Base-by-base conservation (phyloP, 305 asterid genomes). In the Fraxinus baroniana region DNA sequence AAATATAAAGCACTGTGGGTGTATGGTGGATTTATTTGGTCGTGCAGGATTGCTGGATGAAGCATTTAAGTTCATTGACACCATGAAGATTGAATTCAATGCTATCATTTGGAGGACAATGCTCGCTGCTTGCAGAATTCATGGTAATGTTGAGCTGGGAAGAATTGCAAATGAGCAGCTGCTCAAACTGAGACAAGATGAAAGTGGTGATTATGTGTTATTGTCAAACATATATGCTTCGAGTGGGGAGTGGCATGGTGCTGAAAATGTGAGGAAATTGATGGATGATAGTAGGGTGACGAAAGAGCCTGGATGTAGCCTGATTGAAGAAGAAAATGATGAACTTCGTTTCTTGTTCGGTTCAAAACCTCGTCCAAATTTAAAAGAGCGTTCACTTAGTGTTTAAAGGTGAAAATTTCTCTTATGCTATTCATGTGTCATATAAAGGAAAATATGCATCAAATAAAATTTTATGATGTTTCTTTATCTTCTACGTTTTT, bases 211-310 rank as follows among this genome's bases (percentile, higher is more conserved):
- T 72, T 93, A 90, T 83, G 93, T 93, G 55, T 77, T 93, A 52
- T 79, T 93, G 71, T 91, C 97, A 7, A 91, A 93, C 77, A 89
- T 93, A 70, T 90, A 88, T 79, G 95, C 97, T 66, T 86, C 86
- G 18, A 85, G 82, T 37, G 92, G 91, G 28, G 93, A 91, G 80
- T 91, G 95, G 95, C 55, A 52, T 78, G 92, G 91, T 22, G 95
- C 55, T 62, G 90, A 91, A 86, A 87, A 84, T 74, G 86, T 90
- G 80, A 89, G 95, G 87, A 85, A 81, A 80, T 60, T 87, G 82
- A 91, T 92, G 97, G 97, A 88, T 80, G 90, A 82, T 60, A 85
- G 74, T 82, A 93, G 94, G 46, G 92, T 92, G 80, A 84, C 80
- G 87, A 90, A 92, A 84, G 92, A 85, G 66, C 85, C 86, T 73